Evolutionary conservation across 202 grass and related monocot species (phyloP).

Genomic region (Elaeis oleifera): DNA sequence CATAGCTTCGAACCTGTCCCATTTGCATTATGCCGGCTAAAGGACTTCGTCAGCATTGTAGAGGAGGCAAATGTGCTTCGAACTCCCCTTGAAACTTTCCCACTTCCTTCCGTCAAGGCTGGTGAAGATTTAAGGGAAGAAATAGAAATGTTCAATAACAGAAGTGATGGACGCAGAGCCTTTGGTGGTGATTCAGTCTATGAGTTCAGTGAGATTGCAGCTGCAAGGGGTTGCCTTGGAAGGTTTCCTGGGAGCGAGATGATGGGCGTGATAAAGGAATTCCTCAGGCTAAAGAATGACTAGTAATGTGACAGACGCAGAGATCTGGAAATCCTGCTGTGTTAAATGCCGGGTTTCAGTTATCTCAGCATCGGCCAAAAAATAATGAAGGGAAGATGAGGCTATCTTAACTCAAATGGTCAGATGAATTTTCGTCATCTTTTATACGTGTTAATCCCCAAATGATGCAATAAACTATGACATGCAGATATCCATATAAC

Average conservation of each 20-base stretch:
- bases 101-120: constrained; percentile 44
- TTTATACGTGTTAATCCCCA: no score
- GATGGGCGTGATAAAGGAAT: constrained; percentile 94
- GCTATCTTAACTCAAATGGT: no score
- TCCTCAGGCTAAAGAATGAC: constrained; percentile 73
- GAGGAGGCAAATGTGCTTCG: constrained; percentile 54
- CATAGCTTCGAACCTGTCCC: constrained; percentile 85
- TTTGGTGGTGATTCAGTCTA: constrained; percentile 54
- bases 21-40: constrained; percentile 56
- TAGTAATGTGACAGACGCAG: not conserved
- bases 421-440: no score
- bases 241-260: constrained; percentile 93
- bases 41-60: constrained; percentile 51
- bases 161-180: constrained; percentile 24
- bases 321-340: no score
- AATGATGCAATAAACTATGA: no score
- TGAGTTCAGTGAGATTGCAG: constrained; percentile 59
- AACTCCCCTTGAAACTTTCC: constrained; percentile 56
- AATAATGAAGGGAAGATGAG: no score
- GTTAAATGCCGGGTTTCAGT: no score
- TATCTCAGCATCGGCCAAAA: no score
- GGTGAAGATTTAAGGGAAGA: constrained; percentile 43
- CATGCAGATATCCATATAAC: no score
- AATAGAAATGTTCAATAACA: constrained; percentile 11
- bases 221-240: constrained; percentile 71